Evolutionary conservation across 441 rosid species (phyloP), one percentile per base, ranked within the genome.

Genomic region (Euphorbia celastroides): DNA sequence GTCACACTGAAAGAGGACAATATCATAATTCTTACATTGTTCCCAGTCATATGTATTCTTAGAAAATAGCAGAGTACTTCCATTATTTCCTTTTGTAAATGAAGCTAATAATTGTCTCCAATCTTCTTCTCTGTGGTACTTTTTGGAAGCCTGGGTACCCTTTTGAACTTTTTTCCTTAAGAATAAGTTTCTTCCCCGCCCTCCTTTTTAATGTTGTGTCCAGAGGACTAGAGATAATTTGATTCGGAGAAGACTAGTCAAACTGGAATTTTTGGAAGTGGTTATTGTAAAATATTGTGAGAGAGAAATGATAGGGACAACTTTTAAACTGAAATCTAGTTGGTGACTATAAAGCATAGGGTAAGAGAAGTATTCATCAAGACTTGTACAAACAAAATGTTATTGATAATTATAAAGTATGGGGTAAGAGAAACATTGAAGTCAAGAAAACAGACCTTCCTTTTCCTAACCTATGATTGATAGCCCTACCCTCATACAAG

Each of bases 331-430:
- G 30, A 65, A 55, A 36, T 56, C 10, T 55, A 25, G 10, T 51
- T 65, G 38, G 17, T 4, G 31, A 22, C 14, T 20, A 50, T 32
- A 2, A 20, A 51, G 56, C 13, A 51, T 51, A 28, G 20, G 31
- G 46, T 50, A 30, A 64, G 59, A 62, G 56, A 51, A 51, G 22
- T 48, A 23, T 48, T 48, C 5, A 17, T 32, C 57, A 63, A 63
- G 56, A 63, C 14, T 23, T 1, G 10, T 0, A 50, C 7, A 34
- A 23, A 25, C 14, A 25, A 65, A 54, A 32, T 55, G 38, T 52
- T 32, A 23, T n/a, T 31, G 28, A 31, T 25, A 55, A 25, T 55
- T 23, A 55, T 55, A 25, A 55, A 55, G 59, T 55, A 25, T 12
- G 17, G 5, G 32, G 30, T 55, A 10, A 63, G 26, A 27, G 27